A percentile compares a stretch with the other conserved stretches of the same genome.
Conservation (phyloP, 1,139 yeast genomes). For the Komagataea norvegica region DNA sequence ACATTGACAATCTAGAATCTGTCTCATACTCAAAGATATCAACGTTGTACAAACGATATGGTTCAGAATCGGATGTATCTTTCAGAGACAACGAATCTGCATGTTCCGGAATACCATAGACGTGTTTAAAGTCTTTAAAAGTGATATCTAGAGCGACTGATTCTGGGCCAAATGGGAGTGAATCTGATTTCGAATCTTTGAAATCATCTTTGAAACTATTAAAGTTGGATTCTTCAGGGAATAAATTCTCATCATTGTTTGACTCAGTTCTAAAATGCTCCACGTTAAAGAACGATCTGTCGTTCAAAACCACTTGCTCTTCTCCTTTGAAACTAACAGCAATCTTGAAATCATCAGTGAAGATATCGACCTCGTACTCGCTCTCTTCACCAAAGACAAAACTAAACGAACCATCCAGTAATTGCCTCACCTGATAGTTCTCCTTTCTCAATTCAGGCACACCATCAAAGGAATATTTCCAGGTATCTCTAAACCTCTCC, state of each 20-base stretch:
- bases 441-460: constrained; percentile 18
- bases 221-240: constrained; percentile 52
- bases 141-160: constrained; percentile 75
- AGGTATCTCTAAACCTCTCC: constrained; percentile 56
- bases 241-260: constrained; percentile 37
- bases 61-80: constrained; percentile 63
- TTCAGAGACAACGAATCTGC: constrained; percentile 72
- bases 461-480: constrained; percentile 52
- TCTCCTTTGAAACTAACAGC: constrained; percentile 41
- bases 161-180: constrained; percentile 82
- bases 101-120: constrained; percentile 94
- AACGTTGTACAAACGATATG: constrained; percentile 85
- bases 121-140: constrained; percentile 54
- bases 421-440: constrained; percentile 13
- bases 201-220: constrained; percentile 59
- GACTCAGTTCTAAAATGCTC: constrained; percentile 66
- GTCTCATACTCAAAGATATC: constrained; percentile 92
- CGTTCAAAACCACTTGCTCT: constrained; percentile 58
- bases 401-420: constrained; percentile 26
- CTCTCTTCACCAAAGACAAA: constrained; percentile 40
- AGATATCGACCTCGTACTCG: constrained; percentile 38
- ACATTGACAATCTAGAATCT: constrained; percentile 82
- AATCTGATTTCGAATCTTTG: constrained; percentile 55
- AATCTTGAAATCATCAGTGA: constrained; percentile 49
- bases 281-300: constrained; percentile 60